Base-by-base conservation (phyloP, 495 filamentous ascomycete genomes). In the Rhypophila decipiens region DNA sequence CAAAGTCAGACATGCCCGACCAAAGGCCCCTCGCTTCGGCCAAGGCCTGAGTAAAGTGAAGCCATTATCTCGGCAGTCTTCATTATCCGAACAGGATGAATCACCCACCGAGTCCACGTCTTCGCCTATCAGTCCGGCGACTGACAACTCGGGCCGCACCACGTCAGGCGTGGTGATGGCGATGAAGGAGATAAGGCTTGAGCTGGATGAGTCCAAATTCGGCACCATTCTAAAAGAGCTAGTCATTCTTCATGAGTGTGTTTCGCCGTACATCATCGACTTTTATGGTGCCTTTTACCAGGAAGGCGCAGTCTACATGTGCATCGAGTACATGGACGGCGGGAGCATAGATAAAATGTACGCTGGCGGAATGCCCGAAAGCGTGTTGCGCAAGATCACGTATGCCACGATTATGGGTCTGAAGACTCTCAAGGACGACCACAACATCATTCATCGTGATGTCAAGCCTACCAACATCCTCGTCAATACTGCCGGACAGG, bases 211-310 rank as follows among this genome's bases (percentile, higher is more conserved):
- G 61, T 85, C 85, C 45, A 97, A 97, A 64, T 96, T 99, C 63
- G 83, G 86, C 4, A 88, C 93, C 36, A 99, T 99, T 61, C 89
- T 97, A 58, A 99, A 97, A 84, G 93, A 99, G 62, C 71, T 99
- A 38, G 89, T 97, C 55, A 90, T 99, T 47, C 76, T 99, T 7
- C 93, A 99, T 67, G 87, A 90, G 44, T 99, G 93, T 59, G 71
- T 90, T 15, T 96, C 89, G 4, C 94, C 93, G 0, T 95, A 88
- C 62, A 96, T 99, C 50, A 88, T 99, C 60, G 91, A 97, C 60
- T 99, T 99, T 60, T 99, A 95, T 64, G 93, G 93, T 7, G 93
- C 93, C 2, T 99, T 99, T 66, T 99, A 95, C 72, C 93, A 99
- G 66, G 93, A 99, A 71, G 93, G 93, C 18, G 90, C 93, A 1